Percentiles rank a stretch among this genome's conserved stretches.
Conservation (phyloP, 2,329 filamentous ascomycete genomes). For the Fusarium siculi region DNA sequence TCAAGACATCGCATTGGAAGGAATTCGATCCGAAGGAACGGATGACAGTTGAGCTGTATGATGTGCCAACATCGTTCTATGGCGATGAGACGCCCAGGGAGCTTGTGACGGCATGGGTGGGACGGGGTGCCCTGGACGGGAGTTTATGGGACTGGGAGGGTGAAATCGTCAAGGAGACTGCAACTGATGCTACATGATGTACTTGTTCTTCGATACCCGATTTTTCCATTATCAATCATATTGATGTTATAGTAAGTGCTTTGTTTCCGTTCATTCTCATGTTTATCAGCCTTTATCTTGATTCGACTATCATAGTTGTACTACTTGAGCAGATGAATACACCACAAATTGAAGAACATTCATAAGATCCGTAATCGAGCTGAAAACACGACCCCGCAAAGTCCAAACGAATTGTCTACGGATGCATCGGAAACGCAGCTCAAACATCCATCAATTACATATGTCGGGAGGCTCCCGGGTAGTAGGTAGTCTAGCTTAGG, state of each 20-base stretch:
- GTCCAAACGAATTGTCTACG: neutral
- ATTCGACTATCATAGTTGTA: no score
- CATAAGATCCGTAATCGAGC: neutral
- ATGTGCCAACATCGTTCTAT: conserved; percentile 54
- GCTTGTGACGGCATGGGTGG: conserved; percentile 56
- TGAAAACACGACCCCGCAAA: neutral
- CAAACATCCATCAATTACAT: neutral
- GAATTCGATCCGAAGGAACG: conserved; percentile 50
- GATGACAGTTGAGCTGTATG: conserved; percentile 53
- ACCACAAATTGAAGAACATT: neutral
- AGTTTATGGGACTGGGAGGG: conserved; percentile 52
- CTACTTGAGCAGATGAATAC: neutral
- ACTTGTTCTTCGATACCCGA: neutral
- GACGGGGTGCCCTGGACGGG: conserved; percentile 53
- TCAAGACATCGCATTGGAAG: conserved; percentile 47
- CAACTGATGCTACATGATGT: neutral
- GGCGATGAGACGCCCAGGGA: conserved; percentile 51
- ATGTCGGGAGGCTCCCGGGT: conserved; percentile 10
- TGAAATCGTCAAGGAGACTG: conserved; percentile 18
- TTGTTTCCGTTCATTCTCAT: neutral
- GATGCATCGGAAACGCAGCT: conserved; percentile 19
- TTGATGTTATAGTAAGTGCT: neutral
- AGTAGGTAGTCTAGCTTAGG: neutral
- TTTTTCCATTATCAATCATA: neutral
- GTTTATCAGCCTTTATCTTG: neutral